Evolutionary conservation across 768 basidiomycete species (phyloP), one percentile per base, ranked within the genome.

Genomic region (Podaxis sp.): DNA sequence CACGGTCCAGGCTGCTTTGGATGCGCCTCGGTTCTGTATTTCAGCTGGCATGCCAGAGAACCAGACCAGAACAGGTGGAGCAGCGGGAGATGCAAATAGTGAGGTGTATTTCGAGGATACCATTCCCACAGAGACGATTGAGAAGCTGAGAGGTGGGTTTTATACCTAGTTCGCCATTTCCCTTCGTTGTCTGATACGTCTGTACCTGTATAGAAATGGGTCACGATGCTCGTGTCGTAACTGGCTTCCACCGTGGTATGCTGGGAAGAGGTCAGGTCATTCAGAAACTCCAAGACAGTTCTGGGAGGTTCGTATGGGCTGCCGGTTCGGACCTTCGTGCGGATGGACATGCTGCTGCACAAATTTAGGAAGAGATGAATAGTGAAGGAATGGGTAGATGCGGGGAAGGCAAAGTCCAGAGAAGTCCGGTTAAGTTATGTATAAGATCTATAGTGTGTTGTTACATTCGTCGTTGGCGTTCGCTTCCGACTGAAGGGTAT

Each of bases 11-110:
- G 87, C 92, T 2, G 92, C 95, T 13, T 84, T 99, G 40, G 96
- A 98, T 74, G 90, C 95, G 0, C 96, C 96, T 8, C 87, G 96
- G 13, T 97, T 99, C 78, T 99, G 96, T 72, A 98, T 99, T 63
- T 95, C 94, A 13, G 85, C 93, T 17, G 92, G 90, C 26, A 82
- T 82, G 61, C 90, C 92, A 0, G 87, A 90, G 65, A 70, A 82
- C 2, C 79, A 84, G 48, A 78, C 75, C 24, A 75, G 76, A 38
- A 73, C 78, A 33, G 74, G 77, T 8, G 79, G 79, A 8, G 73
- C 75, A 26, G 87, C 87, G 0, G 87, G 88, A 3, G 87, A 90
- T 71, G 82, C 86, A 46, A 92, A 93, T 70, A 90, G 91, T 66
- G 89, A 91, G 66, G 88, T 98, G 5, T 95, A 89, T 74, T 85